phyloP scores from a whole-genome alignment of 1,284 basidiomycete genomes.

The Naganishia sp. region DNA sequence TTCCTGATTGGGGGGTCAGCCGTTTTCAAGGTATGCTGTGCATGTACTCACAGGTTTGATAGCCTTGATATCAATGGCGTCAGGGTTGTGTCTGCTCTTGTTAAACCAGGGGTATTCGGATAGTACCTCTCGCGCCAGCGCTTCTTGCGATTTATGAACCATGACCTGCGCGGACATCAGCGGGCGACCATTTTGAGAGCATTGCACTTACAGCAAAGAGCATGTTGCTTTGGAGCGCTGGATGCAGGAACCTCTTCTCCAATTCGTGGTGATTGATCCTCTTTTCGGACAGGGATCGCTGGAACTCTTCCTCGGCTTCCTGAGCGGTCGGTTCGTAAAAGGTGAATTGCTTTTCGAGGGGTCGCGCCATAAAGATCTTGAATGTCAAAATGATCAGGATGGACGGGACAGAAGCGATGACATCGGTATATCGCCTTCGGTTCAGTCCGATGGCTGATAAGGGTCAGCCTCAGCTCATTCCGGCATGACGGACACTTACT shows the following conservation, averaged over 20 bases:
- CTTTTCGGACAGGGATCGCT: conserved; percentile 44
- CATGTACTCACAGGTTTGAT: conserved; percentile 45
- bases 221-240: conserved; percentile 54
- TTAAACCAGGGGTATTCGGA: conserved; percentile 52
- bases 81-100: conserved; percentile 42
- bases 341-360: conserved; percentile 69
- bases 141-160: conserved; percentile 55
- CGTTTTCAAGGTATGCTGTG: too few relatives aligned
- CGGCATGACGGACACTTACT: conserved; percentile 60
- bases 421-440: conserved; percentile 65
- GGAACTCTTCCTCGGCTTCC: conserved; percentile 50
- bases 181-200: too few relatives aligned
- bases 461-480: background rate
- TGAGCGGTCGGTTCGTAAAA: conserved; percentile 61
- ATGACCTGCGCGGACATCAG: conserved; percentile 39
- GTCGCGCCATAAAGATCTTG: conserved; percentile 75
- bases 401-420: conserved; percentile 63
- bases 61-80: conserved; percentile 49
- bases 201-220: conserved; percentile 42
- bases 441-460: conserved; percentile 77
- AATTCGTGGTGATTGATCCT: conserved; percentile 54
- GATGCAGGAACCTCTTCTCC: conserved; percentile 57
- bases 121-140: conserved; percentile 47
- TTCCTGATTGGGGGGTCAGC: conserved; percentile 37
- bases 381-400: conserved; percentile 72